Percentiles rank a stretch among this genome's conserved stretches.
Conservation (phyloP, 345 rosid genomes). For the Durio zibethinus region DNA sequence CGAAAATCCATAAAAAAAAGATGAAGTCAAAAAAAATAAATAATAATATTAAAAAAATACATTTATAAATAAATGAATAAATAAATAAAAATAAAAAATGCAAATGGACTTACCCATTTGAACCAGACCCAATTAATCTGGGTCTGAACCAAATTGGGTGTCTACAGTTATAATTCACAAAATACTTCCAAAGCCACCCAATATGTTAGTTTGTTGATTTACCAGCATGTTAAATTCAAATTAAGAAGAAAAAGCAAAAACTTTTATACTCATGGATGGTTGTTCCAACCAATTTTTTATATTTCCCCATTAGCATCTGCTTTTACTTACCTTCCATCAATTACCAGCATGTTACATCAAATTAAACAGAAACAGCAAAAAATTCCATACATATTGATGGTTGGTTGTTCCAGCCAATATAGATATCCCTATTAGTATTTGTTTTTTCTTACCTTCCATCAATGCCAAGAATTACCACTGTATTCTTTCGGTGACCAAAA, state of each 20-base stretch:
- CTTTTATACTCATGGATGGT: neutral
- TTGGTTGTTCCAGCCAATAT: neutral
- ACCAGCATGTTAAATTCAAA: neutral
- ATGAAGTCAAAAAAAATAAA: no score
- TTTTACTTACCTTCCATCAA: constrained; percentile 82
- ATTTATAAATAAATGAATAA: no score
- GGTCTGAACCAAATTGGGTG: no score
- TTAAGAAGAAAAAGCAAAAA: neutral
- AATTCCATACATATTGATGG: neutral
- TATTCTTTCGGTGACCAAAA: constrained; percentile 88
- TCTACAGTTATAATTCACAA: neutral
- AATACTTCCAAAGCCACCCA: neutral
- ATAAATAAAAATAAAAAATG: no score
- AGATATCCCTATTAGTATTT: neutral
- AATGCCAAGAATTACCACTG: constrained; percentile 83
- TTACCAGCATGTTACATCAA: neutral
- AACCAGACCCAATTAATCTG: no score
- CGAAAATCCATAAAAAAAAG: no score
- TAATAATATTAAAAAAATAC: no score
- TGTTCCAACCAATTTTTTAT: neutral
- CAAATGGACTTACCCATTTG: no score
- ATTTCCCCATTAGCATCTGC: neutral
- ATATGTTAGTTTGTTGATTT: neutral
- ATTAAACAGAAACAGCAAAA: neutral
- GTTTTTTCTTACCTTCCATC: constrained; percentile 74